phyloP scores from a whole-genome alignment of 345 rosid genomes.

The Diplotaxis tenuifolia region DNA sequence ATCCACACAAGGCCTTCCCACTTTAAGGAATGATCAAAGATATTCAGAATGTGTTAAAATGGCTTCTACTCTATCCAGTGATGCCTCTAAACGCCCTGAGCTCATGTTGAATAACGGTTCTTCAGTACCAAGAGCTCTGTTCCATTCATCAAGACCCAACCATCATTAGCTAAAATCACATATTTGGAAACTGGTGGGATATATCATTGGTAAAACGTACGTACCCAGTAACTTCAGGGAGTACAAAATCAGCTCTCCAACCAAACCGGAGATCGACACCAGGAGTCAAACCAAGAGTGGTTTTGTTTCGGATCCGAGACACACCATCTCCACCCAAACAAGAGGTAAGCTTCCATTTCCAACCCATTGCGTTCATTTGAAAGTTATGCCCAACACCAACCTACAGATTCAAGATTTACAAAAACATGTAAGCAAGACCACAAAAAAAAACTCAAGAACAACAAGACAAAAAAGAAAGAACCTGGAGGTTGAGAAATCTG shows the following conservation, averaged over 20 bases:
- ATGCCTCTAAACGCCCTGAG: conserved; percentile 77
- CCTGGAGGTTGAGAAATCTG: conserved; percentile 81
- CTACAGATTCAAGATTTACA: conserved; percentile 37
- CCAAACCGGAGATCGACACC: conserved; percentile 84
- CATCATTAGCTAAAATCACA: neutral
- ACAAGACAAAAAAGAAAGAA: too few species aligned
- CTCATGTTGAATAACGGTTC: conserved; percentile 84
- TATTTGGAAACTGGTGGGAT: neutral
- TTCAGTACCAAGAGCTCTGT: conserved; percentile 74
- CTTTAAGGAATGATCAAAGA: too few species aligned
- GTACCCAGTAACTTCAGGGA: conserved; percentile 82
- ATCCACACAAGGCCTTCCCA: too few species aligned
- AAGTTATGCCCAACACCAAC: conserved; percentile 86
- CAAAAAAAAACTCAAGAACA: neutral
- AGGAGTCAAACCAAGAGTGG: conserved; percentile 72
- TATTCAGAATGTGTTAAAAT: conserved; percentile 53
- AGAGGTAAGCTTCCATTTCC: conserved; percentile 92
- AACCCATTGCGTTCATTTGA: conserved; percentile 66
- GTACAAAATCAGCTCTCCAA: conserved; percentile 88
- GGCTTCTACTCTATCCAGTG: conserved; percentile 82
- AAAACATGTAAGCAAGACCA: neutral
- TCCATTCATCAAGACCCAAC: conserved; percentile 16
- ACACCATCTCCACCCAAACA: conserved; percentile 87
- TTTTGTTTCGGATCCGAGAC: conserved; percentile 76
- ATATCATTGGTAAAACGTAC: neutral